A percentile compares a stretch with the other conserved stretches of the same genome.
Evolutionary conservation across 306 rosid genomes (phyloP).

Genomic region (Glycyrrhiza uralensis): DNA sequence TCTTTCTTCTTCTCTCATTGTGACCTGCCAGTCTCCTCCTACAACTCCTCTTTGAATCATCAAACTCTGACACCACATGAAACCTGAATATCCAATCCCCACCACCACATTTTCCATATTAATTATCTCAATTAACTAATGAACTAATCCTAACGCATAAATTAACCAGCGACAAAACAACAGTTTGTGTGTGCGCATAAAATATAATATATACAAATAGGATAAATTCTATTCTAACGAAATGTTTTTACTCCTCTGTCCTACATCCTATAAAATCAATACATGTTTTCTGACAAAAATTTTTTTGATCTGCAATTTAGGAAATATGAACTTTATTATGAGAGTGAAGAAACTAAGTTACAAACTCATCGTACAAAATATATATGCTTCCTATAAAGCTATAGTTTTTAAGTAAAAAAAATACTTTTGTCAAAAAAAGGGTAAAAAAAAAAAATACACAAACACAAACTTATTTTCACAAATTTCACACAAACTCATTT

Average conservation of each 20-base stretch:
- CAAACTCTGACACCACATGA: conserved; percentile 84
- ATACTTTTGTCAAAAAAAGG: no score
- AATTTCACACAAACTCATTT: no score
- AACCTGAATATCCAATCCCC: conserved; percentile 49
- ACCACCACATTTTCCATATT: not conserved
- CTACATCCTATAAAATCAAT: no score
- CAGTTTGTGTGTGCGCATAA: not conserved
- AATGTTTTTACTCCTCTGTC: not conserved
- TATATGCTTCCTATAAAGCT: no score
- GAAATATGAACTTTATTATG: no score
- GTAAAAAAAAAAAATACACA: no score
- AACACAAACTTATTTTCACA: no score
- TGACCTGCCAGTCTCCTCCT: conserved; percentile 96
- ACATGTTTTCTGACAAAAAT: no score
- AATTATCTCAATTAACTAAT: not conserved
- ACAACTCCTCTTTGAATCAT: conserved; percentile 90
- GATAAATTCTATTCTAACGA: not conserved
- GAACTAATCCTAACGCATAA: not conserved
- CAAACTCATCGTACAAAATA: no score
- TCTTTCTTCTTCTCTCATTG: conserved; percentile 93
- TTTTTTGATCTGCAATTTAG: no score
- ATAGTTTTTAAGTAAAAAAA: no score
- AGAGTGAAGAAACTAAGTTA: no score
- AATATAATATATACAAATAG: not conserved
- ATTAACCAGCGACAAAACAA: not conserved